Conservation (phyloP, 164 flowering plant species). For the Stephania cephalantha region DNA sequence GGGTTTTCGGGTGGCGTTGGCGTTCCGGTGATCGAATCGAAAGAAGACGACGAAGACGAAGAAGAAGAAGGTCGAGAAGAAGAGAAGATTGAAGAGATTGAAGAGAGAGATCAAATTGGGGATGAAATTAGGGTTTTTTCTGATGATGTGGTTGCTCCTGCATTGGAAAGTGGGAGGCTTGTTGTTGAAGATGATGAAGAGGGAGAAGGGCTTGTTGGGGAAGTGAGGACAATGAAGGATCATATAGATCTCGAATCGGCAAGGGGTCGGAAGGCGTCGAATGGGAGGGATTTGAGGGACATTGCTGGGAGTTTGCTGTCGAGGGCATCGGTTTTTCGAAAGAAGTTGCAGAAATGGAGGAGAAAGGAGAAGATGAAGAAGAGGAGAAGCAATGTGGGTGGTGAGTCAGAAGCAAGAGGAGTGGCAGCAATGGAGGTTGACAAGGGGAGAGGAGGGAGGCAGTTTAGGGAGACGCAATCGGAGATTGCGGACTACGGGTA, state of each 20-base stretch:
- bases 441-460: slow-evolving; percentile 21
- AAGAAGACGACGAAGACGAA: slow-evolving; percentile 26
- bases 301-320: slow-evolving; percentile 66
- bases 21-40: slow-evolving; percentile 32
- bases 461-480: slow-evolving; percentile 38
- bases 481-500: slow-evolving; percentile 86
- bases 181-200: slow-evolving; percentile 14
- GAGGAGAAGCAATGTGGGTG: slow-evolving; percentile 13
- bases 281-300: slow-evolving; percentile 55
- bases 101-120: slow-evolving; percentile 7
- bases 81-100: not conserved
- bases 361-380: slow-evolving; percentile 65
- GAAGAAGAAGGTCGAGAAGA: slow-evolving; percentile 13
- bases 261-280: slow-evolving; percentile 32
- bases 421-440: slow-evolving; percentile 28
- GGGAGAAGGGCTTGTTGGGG: slow-evolving; percentile 26
- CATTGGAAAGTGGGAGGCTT: not conserved
- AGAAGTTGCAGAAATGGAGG: slow-evolving; percentile 83
- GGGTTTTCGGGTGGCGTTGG: slow-evolving; percentile 32
- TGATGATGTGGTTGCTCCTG: not conserved
- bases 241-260: slow-evolving; percentile 70
- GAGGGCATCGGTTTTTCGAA: slow-evolving; percentile 80
- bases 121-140: slow-evolving; percentile 13
- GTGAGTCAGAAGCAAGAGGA: not conserved
- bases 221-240: slow-evolving; percentile 78